These are phyloP conservation scores for Vinca major DNA, from an alignment of 305 asterid species.

Conservation along the genomic window DNA sequence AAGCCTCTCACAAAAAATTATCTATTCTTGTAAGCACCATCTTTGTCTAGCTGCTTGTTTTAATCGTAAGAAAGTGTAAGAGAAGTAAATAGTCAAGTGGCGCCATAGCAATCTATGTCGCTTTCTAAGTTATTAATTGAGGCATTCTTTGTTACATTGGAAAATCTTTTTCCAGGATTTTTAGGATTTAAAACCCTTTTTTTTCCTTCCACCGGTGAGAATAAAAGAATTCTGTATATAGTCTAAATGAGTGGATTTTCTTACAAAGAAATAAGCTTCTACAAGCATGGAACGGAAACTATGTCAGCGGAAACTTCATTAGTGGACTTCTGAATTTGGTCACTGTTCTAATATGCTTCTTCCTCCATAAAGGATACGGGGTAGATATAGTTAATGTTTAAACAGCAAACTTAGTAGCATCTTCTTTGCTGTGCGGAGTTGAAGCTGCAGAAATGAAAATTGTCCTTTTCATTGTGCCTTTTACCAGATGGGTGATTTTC, in stretches of 20 bases:
- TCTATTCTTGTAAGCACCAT: neutral
- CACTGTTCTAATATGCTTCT: neutral
- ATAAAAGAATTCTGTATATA: neutral
- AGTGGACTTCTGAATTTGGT: neutral
- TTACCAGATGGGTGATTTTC: slow-evolving; percentile 4
- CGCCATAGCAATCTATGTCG: neutral
- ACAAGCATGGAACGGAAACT: neutral
- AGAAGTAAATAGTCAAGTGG: neutral
- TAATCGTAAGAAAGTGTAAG: neutral
- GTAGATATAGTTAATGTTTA: neutral
- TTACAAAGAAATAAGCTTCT: neutral
- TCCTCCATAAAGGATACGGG: neutral
- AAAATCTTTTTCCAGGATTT: neutral
- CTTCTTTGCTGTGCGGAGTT: neutral
- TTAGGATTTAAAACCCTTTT: neutral
- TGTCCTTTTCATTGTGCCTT: neutral
- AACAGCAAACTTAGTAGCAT: neutral
- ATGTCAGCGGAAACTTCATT: neutral
- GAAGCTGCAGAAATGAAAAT: neutral
- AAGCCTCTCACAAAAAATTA: neutral
- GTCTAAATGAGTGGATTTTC: neutral
- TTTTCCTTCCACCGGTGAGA: neutral
- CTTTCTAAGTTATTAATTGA: neutral
- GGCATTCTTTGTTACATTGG: neutral
- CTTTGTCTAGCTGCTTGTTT: neutral